Percentiles rank a stretch among this genome's conserved stretches.
These are phyloP conservation scores for Dendrobium huoshanense DNA, from an alignment of 106 monocot genomes.

Conservation along the genomic window DNA sequence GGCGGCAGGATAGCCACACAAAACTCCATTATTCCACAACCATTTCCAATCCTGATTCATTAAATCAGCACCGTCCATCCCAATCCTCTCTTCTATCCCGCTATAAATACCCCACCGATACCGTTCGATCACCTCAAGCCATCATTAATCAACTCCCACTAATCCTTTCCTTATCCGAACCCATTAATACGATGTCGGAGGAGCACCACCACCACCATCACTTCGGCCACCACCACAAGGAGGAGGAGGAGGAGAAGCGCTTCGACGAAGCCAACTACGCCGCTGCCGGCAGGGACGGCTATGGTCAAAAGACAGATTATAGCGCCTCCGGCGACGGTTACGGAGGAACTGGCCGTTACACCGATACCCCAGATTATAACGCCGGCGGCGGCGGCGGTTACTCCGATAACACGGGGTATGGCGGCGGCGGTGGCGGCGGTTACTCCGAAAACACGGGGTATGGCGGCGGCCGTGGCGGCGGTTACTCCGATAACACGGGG, in stretches of 20 bases:
- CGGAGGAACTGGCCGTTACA: neutral
- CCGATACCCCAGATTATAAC: neutral
- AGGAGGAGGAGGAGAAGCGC: conserved; percentile 13
- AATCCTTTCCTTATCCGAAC: neutral
- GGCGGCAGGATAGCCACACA: neutral
- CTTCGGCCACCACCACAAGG: conserved; percentile 31
- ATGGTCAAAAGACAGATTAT: neutral
- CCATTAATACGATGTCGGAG: conserved; percentile 31
- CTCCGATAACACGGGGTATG: neutral
- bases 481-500: neutral
- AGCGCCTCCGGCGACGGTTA: neutral
- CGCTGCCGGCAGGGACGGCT: neutral
- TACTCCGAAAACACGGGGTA: neutral
- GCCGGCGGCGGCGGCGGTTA: neutral
- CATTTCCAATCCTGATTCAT: neutral
- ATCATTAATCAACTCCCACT: neutral
- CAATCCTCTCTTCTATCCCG: too few species aligned
- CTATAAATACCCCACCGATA: conserved; percentile 1
- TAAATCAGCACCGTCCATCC: conserved; percentile 6
- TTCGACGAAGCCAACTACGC: neutral
- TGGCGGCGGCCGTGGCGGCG: neutral
- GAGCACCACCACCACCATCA: conserved; percentile 27
- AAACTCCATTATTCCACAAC: neutral
- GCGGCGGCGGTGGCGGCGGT: neutral
- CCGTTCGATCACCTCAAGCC: neutral